phyloP scores from a whole-genome alignment of 2,329 filamentous ascomycete species.

The Exophiala calicioides region DNA sequence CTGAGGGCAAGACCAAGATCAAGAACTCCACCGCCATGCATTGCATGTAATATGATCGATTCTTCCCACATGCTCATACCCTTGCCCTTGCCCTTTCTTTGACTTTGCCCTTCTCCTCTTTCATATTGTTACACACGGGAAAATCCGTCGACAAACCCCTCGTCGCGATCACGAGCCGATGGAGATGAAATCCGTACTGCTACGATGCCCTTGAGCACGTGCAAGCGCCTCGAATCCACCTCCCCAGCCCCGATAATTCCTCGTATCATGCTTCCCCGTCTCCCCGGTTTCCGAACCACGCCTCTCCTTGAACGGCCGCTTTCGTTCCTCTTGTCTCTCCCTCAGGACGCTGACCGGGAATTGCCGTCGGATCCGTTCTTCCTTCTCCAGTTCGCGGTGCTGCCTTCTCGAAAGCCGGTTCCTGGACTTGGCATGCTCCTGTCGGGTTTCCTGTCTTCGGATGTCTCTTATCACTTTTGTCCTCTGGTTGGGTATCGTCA shows the following conservation, averaged over 20 bases:
- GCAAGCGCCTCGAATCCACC: conserved; percentile 15
- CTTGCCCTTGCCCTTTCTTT: too few species aligned
- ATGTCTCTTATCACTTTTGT: conserved; percentile 11
- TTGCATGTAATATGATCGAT: background rate
- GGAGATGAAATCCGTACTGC: conserved; percentile 5
- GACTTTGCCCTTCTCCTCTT: background rate
- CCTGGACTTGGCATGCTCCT: conserved; percentile 7
- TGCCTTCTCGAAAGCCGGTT: conserved; percentile 20
- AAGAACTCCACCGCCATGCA: too few species aligned
- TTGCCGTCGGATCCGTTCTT: conserved; percentile 18
- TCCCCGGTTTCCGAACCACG: background rate
- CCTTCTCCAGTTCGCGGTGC: conserved; percentile 20
- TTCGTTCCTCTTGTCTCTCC: background rate
- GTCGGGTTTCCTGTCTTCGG: conserved; percentile 1
- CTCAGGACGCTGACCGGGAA: conserved; percentile 20
- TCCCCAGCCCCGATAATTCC: conserved; percentile 15
- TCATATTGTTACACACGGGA: too few species aligned
- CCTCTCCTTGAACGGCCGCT: conserved; percentile 3
- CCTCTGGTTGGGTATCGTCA: conserved; percentile 3
- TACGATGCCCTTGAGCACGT: conserved; percentile 3
- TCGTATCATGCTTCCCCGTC: background rate
- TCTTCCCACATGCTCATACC: background rate
- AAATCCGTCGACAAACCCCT: too few species aligned
- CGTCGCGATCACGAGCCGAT: conserved; percentile 8
- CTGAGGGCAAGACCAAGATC: too few species aligned